Evolutionary conservation across 192 early-diverging fungal genomes (phyloP).

Genomic region (Glomus cerebriforme): DNA sequence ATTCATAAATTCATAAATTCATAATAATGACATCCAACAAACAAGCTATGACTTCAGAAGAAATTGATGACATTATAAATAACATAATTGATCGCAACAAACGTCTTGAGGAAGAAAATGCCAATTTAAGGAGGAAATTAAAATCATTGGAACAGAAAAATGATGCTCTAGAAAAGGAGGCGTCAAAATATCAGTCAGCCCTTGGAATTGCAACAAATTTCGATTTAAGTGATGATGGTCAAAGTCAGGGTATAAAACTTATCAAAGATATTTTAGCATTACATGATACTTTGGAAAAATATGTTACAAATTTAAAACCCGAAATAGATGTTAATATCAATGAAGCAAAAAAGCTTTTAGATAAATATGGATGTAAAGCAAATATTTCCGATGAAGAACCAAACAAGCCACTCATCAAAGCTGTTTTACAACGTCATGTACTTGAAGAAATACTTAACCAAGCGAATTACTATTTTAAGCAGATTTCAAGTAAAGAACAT

Average conservation of each 20-base stretch:
- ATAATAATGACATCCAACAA: too few relatives aligned
- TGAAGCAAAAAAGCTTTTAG: background rate
- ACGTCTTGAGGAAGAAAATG: background rate
- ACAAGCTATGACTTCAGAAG: background rate
- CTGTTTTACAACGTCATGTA: background rate
- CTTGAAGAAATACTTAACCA: background rate
- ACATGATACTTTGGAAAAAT: background rate
- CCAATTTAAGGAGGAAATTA: background rate
- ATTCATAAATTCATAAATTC: too few relatives aligned
- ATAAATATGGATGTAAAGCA: background rate
- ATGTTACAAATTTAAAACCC: background rate
- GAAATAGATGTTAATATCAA: background rate
- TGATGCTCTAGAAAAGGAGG: background rate
- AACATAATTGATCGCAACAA: background rate
- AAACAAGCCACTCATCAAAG: background rate
- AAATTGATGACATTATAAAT: background rate
- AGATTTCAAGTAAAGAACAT: background rate
- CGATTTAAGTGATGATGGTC: background rate
- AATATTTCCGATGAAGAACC: background rate
- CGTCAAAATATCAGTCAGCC: background rate
- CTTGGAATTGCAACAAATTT: slow-evolving; percentile 3
- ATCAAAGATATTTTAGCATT: background rate
- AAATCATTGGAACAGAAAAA: background rate
- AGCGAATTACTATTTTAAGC: background rate
- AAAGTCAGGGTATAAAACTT: background rate